phyloP scores from a whole-genome alignment of 2,329 filamentous ascomycete species.

The Neonectria magnoliae region DNA sequence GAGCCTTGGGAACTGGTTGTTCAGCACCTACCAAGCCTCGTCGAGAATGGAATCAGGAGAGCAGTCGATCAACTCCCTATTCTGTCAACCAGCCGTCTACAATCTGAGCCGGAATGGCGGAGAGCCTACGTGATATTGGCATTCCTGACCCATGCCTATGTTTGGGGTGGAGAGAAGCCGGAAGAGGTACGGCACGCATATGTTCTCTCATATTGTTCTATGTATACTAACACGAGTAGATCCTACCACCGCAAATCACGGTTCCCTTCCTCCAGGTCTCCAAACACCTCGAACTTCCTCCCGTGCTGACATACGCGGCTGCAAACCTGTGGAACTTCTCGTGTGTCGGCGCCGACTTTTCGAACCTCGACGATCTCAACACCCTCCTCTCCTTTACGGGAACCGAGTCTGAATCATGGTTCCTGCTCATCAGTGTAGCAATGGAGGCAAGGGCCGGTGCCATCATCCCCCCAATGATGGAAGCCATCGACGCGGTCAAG shows the following conservation, averaged over 20 bases:
- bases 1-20: slow-evolving; percentile 80
- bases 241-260: slow-evolving; percentile 79
- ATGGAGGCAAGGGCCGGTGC: slow-evolving; percentile 85
- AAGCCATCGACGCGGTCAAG: slow-evolving; percentile 76
- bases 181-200: slow-evolving; percentile 66
- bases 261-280: slow-evolving; percentile 80
- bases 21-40: slow-evolving; percentile 71
- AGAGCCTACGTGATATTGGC: slow-evolving; percentile 82
- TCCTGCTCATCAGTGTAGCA: slow-evolving; percentile 87
- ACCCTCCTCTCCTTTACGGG: slow-evolving; percentile 87
- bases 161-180: slow-evolving; percentile 85
- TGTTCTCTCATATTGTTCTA: fast-evolving
- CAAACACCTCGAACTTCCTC: slow-evolving; percentile 79
- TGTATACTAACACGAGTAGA: slow-evolving; percentile 49
- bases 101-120: slow-evolving; percentile 77
- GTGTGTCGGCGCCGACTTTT: slow-evolving; percentile 63
- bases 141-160: slow-evolving; percentile 85
- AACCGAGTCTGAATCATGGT: slow-evolving; percentile 92
- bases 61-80: slow-evolving; percentile 74
- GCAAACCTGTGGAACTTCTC: slow-evolving; percentile 92
- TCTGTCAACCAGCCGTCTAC: slow-evolving; percentile 72
- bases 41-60: slow-evolving; percentile 71
- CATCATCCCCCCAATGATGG: slow-evolving; percentile 80
- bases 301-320: slow-evolving; percentile 89
- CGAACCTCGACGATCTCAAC: slow-evolving; percentile 73